Percentiles rank a stretch among this genome's conserved stretches.
These are phyloP conservation scores for Chrysoporthe deuterocubensis DNA, from an alignment of 2,329 filamentous ascomycete species.

Conservation along the genomic window DNA sequence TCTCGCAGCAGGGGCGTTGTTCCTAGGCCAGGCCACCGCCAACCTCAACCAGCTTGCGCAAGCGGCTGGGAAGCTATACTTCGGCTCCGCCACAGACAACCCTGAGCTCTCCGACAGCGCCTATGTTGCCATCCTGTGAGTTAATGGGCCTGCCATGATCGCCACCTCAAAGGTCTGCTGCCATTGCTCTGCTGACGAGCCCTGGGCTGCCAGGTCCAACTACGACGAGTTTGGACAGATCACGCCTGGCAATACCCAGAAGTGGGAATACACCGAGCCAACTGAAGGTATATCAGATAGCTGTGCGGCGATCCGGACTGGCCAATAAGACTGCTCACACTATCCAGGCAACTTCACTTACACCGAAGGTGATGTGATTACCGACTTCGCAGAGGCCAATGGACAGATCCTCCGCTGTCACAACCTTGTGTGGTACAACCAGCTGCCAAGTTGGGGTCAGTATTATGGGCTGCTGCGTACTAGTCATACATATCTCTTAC, in stretches of 20 bases:
- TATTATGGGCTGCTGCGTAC: neutral
- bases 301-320: too few species aligned
- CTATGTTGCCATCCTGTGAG: conserved; percentile 58
- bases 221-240: conserved; percentile 65
- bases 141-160: neutral
- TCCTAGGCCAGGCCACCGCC: conserved; percentile 14
- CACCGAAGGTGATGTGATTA: conserved; percentile 57
- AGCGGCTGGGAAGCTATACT: conserved; percentile 48
- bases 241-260: conserved; percentile 66
- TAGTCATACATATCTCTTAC: neutral
- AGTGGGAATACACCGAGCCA: conserved; percentile 68
- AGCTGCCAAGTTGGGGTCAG: conserved; percentile 54
- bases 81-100: conserved; percentile 68
- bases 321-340: neutral
- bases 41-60: conserved; percentile 28
- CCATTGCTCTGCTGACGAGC: neutral
- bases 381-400: conserved; percentile 52
- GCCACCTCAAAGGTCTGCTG: too few species aligned
- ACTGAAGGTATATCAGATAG: conserved; percentile 40
- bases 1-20: conserved; percentile 10
- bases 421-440: conserved; percentile 56
- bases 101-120: conserved; percentile 54
- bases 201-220: conserved; percentile 42
- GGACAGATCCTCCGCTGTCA: conserved; percentile 65
- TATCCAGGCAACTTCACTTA: conserved; percentile 59